Evolutionary conservation across 805 yeast species (phyloP), one percentile per base, ranked within the genome.

Genomic region (Suhomyces prunicola): DNA sequence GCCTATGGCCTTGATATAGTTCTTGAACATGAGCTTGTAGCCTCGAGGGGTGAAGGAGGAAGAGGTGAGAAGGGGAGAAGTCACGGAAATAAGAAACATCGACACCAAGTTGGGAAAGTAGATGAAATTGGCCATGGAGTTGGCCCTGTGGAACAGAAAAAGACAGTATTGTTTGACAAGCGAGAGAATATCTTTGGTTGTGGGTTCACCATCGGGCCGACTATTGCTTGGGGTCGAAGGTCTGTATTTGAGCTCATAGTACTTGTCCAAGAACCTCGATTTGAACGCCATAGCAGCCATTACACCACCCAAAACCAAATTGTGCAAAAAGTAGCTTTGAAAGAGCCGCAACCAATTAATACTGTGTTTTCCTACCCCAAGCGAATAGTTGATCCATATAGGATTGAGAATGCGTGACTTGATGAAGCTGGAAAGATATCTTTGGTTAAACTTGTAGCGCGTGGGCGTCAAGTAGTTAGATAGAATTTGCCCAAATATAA

Each of bases 381-480:
- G 57, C 27, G 68, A 58, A 54, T 64, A 74, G 54, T 73, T 71
- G 50, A 64, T 66, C 79, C 79, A 75, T 48, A 75, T 71, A 1
- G 79, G 78, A 50, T 72, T 70, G 52, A 74, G 61, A 5, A 72
- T 59, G 29, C 63, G 54, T 6, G 59, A 49, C 52, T 70, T 74
- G 47, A 74, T 66, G 39, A 61, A 61, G 13, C 65, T 50, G 4
- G 76, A 67, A 22, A 74, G 58, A 61, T 73, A 73, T 26, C 65
- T 58, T 54, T 71, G 76, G 57, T 72, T 73, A 56, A 68, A 61
- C 57, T 63, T 66, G 60, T 57, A 67, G 40, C 54, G 61, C 1
- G 78, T 70, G 2, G 78, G 78, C 0, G 79, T 71, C 52, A 75
- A 58, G 58, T 72, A 73, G 55, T 72, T 71, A 36, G 76, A 70